Conservation (phyloP, 768 basidiomycete species). For the Leucosporidium yakuticum region DNA sequence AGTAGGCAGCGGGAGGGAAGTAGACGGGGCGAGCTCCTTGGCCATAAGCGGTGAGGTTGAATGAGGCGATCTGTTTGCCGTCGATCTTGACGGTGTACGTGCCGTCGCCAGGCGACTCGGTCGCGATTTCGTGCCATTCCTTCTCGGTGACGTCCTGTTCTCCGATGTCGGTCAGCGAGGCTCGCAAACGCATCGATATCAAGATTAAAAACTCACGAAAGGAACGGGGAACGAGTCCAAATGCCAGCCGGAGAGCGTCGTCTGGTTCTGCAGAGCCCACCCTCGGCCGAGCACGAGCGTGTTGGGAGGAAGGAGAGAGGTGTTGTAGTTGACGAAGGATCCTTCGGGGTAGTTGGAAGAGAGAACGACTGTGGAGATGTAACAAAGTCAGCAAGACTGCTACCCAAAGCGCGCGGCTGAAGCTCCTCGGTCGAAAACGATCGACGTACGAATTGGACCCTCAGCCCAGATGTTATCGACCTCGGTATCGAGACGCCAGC, state of each 20-base stretch:
- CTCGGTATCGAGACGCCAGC: background rate
- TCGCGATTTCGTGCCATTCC: background rate
- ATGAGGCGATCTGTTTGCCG: background rate
- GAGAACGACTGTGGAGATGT: no score
- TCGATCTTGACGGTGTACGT: constrained; percentile 5
- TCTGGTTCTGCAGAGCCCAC: background rate
- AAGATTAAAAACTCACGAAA: background rate
- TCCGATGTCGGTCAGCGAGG: background rate
- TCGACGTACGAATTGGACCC: background rate
- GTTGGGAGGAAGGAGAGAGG: background rate
- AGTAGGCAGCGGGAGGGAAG: background rate
- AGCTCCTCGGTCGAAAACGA: background rate
- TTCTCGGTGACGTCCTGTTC: constrained; percentile 1
- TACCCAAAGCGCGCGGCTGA: no score
- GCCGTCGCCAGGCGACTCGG: background rate
- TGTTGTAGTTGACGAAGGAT: constrained; percentile 1
- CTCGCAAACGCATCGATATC: background rate
- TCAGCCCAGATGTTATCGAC: background rate
- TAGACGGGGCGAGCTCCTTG: background rate
- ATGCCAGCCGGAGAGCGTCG: background rate
- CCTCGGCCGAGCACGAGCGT: constrained; percentile 5
- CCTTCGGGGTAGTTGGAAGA: background rate
- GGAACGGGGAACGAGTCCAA: background rate
- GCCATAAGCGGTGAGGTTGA: background rate
- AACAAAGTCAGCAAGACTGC: background rate